A percentile compares a stretch with the other conserved stretches of the same genome.
Conservation (phyloP, 129 eudicot species). For the Lactuca saligna region DNA sequence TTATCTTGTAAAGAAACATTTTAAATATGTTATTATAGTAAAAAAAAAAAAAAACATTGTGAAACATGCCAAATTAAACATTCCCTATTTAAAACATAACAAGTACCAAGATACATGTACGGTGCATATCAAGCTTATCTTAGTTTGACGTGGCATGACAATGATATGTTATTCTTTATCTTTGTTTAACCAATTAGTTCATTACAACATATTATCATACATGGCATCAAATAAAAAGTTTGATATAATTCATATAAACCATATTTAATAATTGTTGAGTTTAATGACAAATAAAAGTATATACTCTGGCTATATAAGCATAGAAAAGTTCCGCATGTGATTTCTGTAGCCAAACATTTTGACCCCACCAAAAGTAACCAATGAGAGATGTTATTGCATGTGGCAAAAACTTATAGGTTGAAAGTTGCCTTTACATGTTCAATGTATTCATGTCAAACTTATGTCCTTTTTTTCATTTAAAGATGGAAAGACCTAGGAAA, state of each 20-base stretch:
- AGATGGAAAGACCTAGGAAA: conserved; percentile 32
- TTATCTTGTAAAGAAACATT: not conserved
- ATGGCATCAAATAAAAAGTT: no score
- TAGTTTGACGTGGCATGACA: no score
- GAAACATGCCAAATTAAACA: no score
- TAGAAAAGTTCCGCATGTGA: conserved; percentile 16
- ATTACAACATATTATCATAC: no score
- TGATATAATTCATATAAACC: no score
- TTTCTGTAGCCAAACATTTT: conserved; percentile 19
- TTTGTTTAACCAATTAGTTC: no score
- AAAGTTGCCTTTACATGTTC: conserved; percentile 34
- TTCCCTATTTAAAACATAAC: no score
- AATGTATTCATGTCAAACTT: conserved; percentile 34
- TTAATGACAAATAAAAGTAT: not conserved
- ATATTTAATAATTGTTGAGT: no score
- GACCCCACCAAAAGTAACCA: conserved; percentile 30
- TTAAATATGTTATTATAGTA: not conserved
- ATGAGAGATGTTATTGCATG: conserved; percentile 27
- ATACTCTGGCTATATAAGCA: conserved; percentile 9
- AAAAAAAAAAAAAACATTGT: not conserved
- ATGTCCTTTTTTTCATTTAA: conserved; percentile 26
- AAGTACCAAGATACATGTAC: no score
- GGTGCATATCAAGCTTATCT: no score
- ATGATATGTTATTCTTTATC: no score
- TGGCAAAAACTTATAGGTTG: conserved; percentile 31